Evolutionary conservation across 176 grass and related monocot species (phyloP).

Genomic region (Paspalum vaginatum): DNA sequence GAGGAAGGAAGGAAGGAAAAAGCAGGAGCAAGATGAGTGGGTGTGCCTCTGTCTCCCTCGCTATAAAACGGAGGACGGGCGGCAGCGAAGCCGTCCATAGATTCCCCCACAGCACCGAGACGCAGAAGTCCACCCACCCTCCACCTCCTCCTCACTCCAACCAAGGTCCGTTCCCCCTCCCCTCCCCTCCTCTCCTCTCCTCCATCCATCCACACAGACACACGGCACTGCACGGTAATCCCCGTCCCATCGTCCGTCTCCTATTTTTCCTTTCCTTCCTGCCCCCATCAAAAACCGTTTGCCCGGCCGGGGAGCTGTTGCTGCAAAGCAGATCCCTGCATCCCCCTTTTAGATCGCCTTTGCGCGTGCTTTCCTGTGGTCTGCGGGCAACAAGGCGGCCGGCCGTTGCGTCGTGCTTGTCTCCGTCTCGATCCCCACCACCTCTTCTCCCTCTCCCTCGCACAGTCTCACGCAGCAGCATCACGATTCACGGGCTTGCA

Average conservation of each 20-base stretch:
- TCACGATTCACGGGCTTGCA: neutral
- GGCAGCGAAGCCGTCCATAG: conserved; percentile 13
- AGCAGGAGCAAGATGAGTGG: no score
- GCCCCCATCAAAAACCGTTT: no score
- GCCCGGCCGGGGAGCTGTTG: neutral
- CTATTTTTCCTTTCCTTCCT: neutral
- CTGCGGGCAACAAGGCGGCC: neutral
- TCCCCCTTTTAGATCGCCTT: conserved; percentile 27
- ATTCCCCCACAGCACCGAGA: conserved; percentile 19
- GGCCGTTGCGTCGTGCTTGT: neutral
- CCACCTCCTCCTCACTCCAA: neutral
- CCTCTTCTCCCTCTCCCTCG: neutral
- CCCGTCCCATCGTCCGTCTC: neutral
- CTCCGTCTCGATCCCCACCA: no score
- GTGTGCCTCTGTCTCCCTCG: no score
- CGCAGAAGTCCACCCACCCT: neutral
- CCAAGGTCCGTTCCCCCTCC: conserved; percentile 37
- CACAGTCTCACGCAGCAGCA: neutral
- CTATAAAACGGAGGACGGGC: no score
- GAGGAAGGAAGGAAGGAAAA: no score
- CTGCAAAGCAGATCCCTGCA: conserved; percentile 32
- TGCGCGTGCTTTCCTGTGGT: conserved; percentile 26
- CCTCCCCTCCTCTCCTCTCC: neutral
- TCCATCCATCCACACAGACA: no score
- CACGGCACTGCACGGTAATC: no score